phyloP scores from a whole-genome alignment of 371 early-diverging fungal genomes.

The Rhizomucor pusillus region DNA sequence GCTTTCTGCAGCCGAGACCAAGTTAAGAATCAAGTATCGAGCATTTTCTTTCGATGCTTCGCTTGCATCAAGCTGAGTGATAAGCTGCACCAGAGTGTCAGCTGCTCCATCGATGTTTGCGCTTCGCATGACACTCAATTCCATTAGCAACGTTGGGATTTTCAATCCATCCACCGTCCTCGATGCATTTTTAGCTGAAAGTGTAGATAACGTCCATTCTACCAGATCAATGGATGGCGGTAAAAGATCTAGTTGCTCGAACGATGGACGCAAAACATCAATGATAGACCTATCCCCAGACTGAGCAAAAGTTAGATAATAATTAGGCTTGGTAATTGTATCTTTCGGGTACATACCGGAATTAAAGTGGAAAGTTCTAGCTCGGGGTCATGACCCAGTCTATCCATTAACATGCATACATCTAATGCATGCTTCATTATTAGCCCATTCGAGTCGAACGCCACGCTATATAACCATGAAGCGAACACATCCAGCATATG shows the following conservation, averaged over 20 bases:
- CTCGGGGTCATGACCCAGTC: constrained; percentile 34
- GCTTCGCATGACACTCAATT: constrained; percentile 23
- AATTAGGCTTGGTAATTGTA: background rate
- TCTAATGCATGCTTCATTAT: constrained; percentile 47
- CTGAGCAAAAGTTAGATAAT: constrained; percentile 6
- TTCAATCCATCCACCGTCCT: constrained; percentile 25
- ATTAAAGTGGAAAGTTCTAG: constrained; percentile 23
- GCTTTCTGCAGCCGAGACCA: constrained; percentile 30
- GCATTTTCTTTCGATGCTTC: constrained; percentile 13
- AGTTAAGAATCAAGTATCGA: constrained; percentile 26
- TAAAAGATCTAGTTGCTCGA: constrained; percentile 31
- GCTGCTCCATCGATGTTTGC: constrained; percentile 16
- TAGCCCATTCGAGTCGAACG: constrained; percentile 29
- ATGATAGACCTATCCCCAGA: constrained; percentile 34
- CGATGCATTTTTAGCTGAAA: constrained; percentile 2
- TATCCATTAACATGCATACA: constrained; percentile 39
- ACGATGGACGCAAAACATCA: constrained; percentile 31
- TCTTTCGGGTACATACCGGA: constrained; percentile 20
- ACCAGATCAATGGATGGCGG: constrained; percentile 39
- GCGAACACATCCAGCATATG: constrained; percentile 20
- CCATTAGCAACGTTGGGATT: constrained; percentile 37
- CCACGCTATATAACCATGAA: constrained; percentile 33
- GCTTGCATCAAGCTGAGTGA: constrained; percentile 21
- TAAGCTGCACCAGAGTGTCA: constrained; percentile 29
- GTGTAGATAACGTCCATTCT: constrained; percentile 28